A percentile compares a stretch with the other conserved stretches of the same genome.
These are phyloP conservation scores for Syncephalastrum racemosum DNA, from an alignment of 371 early-diverging fungal genomes.

Conservation along the genomic window DNA sequence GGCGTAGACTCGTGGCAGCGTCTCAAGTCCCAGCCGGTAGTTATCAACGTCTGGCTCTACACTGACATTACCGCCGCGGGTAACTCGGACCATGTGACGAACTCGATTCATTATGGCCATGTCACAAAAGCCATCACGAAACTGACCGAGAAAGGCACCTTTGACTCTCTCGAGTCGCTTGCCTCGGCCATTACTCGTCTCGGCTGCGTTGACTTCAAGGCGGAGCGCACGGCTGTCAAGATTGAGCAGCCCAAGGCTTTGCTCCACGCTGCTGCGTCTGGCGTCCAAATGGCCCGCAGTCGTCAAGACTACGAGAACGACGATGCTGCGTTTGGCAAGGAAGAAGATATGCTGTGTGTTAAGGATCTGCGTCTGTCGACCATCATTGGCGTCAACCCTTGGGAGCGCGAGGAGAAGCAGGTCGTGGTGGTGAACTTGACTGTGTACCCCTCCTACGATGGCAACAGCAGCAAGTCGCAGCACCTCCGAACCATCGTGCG, in stretches of 20 bases:
- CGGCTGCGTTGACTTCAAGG: slow-evolving; percentile 60
- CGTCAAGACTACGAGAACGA: slow-evolving; percentile 41
- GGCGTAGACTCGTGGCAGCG: slow-evolving; percentile 96
- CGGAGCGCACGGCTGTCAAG: slow-evolving; percentile 66
- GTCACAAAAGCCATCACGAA: slow-evolving; percentile 76
- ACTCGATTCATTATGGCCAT: slow-evolving; percentile 84
- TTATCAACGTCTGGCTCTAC: slow-evolving; percentile 71
- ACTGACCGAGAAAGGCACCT: slow-evolving; percentile 71
- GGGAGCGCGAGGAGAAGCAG: slow-evolving; percentile 96
- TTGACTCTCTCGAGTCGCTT: slow-evolving; percentile 72
- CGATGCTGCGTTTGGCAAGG: slow-evolving; percentile 3
- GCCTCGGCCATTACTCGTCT: slow-evolving; percentile 67
- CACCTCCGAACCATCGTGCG: slow-evolving; percentile 87
- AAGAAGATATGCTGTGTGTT: slow-evolving; percentile 69
- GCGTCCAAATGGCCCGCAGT: slow-evolving; percentile 82
- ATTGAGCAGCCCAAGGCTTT: slow-evolving; percentile 92
- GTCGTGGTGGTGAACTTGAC: slow-evolving; percentile 79
- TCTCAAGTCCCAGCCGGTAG: slow-evolving; percentile 82
- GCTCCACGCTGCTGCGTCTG: slow-evolving; percentile 86
- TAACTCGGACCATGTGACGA: slow-evolving; percentile 68
- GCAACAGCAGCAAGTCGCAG: slow-evolving; percentile 62
- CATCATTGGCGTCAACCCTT: slow-evolving; percentile 94
- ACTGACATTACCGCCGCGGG: slow-evolving; percentile 80
- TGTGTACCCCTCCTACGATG: slow-evolving; percentile 67
- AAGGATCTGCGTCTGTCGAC: slow-evolving; percentile 76